A percentile compares a stretch with the other conserved stretches of the same genome.
phyloP scores from a whole-genome alignment of 2,329 filamentous ascomycete genomes.

The Lachnellula occidentalis region DNA sequence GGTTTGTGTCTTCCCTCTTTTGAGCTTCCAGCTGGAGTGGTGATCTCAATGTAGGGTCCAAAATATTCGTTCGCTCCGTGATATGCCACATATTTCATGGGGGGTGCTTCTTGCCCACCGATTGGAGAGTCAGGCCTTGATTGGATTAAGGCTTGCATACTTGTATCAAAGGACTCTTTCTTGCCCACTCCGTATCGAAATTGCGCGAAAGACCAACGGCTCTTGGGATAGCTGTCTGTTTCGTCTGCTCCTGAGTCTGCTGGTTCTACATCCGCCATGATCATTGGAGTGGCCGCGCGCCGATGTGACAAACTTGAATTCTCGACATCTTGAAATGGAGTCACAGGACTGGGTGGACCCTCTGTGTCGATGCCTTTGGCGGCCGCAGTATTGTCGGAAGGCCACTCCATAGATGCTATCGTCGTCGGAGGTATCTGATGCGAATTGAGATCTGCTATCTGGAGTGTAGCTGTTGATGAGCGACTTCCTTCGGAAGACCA shows the following conservation, averaged over 20 bases:
- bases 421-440: no score
- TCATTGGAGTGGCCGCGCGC: neutral
- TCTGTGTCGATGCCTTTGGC: no score
- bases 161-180: conserved; percentile 14
- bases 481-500: no score
- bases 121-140: conserved; percentile 19
- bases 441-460: no score
- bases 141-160: conserved; percentile 16
- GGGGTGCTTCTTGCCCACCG: conserved; percentile 13
- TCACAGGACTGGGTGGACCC: no score
- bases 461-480: no score
- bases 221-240: neutral
- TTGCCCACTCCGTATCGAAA: neutral
- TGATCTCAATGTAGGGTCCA: conserved; percentile 2
- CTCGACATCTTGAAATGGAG: no score
- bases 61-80: neutral
- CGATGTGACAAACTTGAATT: neutral
- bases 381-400: no score
- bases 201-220: neutral
- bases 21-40: neutral
- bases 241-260: conserved; percentile 1
- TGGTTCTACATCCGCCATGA: neutral
- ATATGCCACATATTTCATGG: conserved; percentile 1
- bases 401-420: no score
- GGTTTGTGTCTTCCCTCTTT: neutral